phyloP scores from a whole-genome alignment of 1,284 basidiomycete genomes.

The Mycosarcoma maydis region DNA sequence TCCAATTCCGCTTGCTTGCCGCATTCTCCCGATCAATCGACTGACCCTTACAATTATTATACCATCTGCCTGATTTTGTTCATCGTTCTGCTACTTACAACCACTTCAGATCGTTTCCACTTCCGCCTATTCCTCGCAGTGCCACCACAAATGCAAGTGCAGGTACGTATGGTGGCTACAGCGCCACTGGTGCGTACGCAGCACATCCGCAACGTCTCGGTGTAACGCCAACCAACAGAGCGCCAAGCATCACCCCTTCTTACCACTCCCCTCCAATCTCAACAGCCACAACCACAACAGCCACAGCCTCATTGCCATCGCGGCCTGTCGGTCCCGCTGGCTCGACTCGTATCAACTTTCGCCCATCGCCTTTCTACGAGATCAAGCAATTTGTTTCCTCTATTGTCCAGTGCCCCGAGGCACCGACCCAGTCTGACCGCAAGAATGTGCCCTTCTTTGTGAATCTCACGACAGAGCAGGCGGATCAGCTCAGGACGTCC shows the following conservation, averaged over 20 bases:
- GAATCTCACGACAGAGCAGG: slow-evolving; percentile 35
- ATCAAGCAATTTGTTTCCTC: slow-evolving; percentile 50
- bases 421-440: slow-evolving; percentile 46
- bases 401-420: slow-evolving; percentile 50
- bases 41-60: slow-evolving; percentile 9
- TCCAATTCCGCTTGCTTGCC: background rate
- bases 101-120: no score
- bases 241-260: slow-evolving; percentile 27
- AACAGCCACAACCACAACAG: slow-evolving; percentile 4
- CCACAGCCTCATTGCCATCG: slow-evolving; percentile 3
- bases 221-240: slow-evolving; percentile 26
- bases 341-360: slow-evolving; percentile 42
- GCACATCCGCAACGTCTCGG: slow-evolving; percentile 23
- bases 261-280: slow-evolving; percentile 20
- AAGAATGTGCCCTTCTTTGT: slow-evolving; percentile 42
- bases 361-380: slow-evolving; percentile 59
- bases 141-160: slow-evolving; percentile 19
- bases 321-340: slow-evolving; percentile 21
- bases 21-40: background rate
- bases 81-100: no score
- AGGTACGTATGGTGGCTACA: slow-evolving; percentile 35
- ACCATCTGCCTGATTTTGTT: no score
- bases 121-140: background rate
- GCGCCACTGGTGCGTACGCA: slow-evolving; percentile 27
- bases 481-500: slow-evolving; percentile 29